These are phyloP conservation scores for Mycena belliarum DNA, from an alignment of 768 basidiomycete genomes.

Conservation along the genomic window DNA sequence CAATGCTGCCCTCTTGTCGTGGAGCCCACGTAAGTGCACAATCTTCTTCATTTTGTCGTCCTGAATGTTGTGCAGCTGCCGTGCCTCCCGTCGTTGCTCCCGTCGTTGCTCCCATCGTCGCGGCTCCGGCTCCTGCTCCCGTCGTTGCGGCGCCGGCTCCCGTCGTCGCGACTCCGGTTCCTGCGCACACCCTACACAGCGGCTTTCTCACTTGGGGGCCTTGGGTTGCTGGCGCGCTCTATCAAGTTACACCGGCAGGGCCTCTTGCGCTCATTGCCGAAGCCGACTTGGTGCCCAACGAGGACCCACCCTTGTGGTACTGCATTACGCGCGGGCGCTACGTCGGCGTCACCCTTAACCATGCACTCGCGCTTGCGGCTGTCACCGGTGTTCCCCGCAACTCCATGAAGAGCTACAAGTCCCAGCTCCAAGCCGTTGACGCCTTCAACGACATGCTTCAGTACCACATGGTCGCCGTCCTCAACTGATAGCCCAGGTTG, in stretches of 20 bases:
- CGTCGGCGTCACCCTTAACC: conserved; percentile 3
- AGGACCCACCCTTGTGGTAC: neutral
- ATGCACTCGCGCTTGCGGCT: neutral
- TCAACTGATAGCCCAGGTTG: too few relatives aligned
- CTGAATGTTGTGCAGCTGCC: too few relatives aligned
- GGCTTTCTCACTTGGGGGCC: neutral
- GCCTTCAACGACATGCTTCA: neutral
- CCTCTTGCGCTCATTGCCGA: neutral
- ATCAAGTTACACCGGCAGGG: neutral
- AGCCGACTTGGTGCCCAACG: neutral
- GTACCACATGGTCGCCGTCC: neutral
- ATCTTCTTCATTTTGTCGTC: too few relatives aligned
- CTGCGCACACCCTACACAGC: neutral
- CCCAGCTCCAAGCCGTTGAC: neutral
- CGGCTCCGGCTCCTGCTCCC: too few relatives aligned
- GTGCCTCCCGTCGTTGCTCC: too few relatives aligned
- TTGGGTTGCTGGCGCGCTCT: neutral
- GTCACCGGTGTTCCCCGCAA: neutral
- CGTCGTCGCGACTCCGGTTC: too few relatives aligned
- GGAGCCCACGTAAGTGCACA: too few relatives aligned
- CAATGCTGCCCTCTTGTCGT: too few relatives aligned
- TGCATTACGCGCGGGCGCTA: neutral
- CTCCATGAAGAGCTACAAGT: neutral
- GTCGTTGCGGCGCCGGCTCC: too few relatives aligned
- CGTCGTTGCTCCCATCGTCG: too few relatives aligned